Evolutionary conservation across 257 asterid genomes (phyloP), one percentile per base, ranked within the genome.

Genomic region (Nicotiana attenuata): DNA sequence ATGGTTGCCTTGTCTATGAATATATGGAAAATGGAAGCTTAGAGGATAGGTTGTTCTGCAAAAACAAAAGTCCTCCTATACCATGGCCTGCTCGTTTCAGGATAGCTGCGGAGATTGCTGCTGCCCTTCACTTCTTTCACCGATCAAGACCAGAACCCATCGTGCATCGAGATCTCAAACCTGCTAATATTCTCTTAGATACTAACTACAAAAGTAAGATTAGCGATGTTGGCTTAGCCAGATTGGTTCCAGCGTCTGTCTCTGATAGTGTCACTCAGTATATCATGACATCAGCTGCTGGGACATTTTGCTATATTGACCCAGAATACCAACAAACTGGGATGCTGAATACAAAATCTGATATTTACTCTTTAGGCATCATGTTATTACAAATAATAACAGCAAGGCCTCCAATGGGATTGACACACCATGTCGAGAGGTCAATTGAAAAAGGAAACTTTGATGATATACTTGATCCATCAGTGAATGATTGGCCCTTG

Each of bases 321-420:
- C 99, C 99, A 0, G 97, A 96, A 92, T 92, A 96, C 81, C 99
- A 96, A 77, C 95, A 93, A 71, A 89, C 97, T 1, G 98, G 99
- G 64, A 90, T 91, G 95, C 80, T 96, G 53, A 93, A 97, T 50
- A 89, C 94, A 38, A 94, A 94, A 86, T 96, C 99, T 2, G 99
- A 94, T 60, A 81, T 92, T 64, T 96, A 94, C 82, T 96, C 99
- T 0, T 78, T 94, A 10, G 99, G 98, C 0, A 88, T 94, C 5
- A 80, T 92, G 81, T 31, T 92, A 73, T 83, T 96, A 85, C 98
- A 94, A 80, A 87, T 94, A 57, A 84, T 96, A 65, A 94, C 98
- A 1, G 97, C 92, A 10, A 92, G 61, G 80, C 89, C 94, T 56
- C 88, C 98, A 15, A 92, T 96, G 92, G 99, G 98, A 5, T 82